Evolutionary conservation across 176 grass and related monocot genomes (phyloP).

Genomic region (Bonia amplexicaulis): DNA sequence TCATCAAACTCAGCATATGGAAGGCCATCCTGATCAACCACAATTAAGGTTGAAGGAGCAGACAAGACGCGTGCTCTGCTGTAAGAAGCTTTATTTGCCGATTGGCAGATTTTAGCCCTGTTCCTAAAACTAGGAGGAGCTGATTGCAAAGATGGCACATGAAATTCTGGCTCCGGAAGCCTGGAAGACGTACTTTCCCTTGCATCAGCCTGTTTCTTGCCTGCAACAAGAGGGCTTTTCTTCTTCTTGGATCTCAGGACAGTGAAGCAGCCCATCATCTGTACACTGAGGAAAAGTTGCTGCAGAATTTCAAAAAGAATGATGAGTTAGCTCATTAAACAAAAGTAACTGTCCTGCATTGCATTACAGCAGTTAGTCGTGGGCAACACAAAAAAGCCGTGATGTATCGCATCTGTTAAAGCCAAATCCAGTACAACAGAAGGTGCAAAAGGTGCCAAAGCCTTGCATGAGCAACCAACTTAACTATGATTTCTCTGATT

Average conservation of each 20-base stretch:
- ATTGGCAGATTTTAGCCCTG: conserved; percentile 48
- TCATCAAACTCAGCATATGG: conserved; percentile 50
- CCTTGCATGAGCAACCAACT: background rate
- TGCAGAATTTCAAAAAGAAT: conserved; percentile 9
- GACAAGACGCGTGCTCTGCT: conserved; percentile 67
- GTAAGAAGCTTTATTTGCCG: conserved; percentile 39
- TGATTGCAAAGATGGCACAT: conserved; percentile 78
- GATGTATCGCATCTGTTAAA: conserved; percentile 8
- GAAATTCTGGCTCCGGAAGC: conserved; percentile 74
- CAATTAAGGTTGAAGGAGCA: conserved; percentile 71
- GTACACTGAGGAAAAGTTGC: background rate
- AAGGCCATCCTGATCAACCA: conserved; percentile 63
- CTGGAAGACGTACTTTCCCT: conserved; percentile 53
- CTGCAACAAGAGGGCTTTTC: conserved; percentile 35
- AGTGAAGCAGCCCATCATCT: conserved; percentile 93
- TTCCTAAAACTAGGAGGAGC: conserved; percentile 94
- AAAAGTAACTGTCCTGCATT: conserved; percentile 1
- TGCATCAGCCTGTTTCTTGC: conserved; percentile 34
- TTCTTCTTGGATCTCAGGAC: conserved; percentile 80
- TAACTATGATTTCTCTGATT: background rate
- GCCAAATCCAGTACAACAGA: conserved; percentile 1
- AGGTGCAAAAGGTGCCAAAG: background rate
- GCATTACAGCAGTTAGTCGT: background rate
- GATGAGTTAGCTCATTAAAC: background rate
- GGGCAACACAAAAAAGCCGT: conserved; percentile 17